Evolutionary conservation across 495 filamentous ascomycete genomes (phyloP).

Genomic region (Halenospora varia): DNA sequence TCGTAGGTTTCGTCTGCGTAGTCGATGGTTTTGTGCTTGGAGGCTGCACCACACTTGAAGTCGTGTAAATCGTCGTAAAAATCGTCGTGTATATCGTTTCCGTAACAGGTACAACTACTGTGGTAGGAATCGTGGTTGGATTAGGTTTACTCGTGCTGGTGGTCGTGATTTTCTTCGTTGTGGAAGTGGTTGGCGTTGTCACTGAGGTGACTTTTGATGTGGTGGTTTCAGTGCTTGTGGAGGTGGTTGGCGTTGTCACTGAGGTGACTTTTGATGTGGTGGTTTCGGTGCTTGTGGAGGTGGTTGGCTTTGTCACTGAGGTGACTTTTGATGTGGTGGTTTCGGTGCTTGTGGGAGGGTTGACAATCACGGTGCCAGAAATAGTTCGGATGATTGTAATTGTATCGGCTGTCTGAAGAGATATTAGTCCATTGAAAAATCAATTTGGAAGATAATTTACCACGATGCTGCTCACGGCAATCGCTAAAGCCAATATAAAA

Average conservation of each 20-base stretch:
- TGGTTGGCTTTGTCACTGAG: no score
- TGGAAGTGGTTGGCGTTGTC: background rate
- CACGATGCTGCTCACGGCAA: background rate
- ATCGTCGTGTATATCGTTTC: background rate
- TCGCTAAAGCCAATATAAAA: background rate
- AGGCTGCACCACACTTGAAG: background rate
- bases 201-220: background rate
- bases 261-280: no score
- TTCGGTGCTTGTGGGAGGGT: no score
- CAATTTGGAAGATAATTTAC: background rate
- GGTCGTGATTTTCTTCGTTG: background rate
- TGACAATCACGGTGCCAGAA: no score
- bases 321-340: no score
- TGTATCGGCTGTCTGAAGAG: no score
- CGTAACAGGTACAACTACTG: background rate
- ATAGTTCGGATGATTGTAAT: no score
- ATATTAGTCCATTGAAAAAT: no score
- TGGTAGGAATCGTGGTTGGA: background rate
- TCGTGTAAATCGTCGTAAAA: background rate
- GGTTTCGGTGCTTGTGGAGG: no score
- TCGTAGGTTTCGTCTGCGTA: background rate
- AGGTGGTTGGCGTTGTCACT: no score
- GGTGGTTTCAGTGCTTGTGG: background rate
- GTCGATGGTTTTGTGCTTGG: background rate
- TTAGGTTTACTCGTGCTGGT: background rate